These are phyloP conservation scores for Sutorius australiensis DNA, from an alignment of 768 basidiomycete species.

Conservation along the genomic window DNA sequence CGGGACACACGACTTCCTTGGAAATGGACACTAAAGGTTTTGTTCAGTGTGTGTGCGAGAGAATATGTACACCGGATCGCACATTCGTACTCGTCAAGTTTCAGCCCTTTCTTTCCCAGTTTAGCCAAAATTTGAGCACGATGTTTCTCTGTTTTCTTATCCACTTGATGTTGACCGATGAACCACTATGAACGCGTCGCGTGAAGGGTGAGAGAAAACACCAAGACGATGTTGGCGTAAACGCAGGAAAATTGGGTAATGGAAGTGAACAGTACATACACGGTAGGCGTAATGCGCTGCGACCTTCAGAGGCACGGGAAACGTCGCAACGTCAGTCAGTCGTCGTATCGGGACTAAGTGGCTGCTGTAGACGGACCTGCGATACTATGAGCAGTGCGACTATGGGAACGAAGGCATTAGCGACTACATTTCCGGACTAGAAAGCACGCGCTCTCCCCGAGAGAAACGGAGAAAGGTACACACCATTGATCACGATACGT, in stretches of 20 bases:
- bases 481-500: constrained; percentile 45
- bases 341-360: neutral
- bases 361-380: constrained; percentile 39
- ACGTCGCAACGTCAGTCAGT: constrained; percentile 1
- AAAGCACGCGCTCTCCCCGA: neutral
- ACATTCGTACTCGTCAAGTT: constrained; percentile 92
- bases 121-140: constrained; percentile 67
- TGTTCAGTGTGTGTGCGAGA: neutral
- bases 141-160: constrained; percentile 64
- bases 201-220: neutral
- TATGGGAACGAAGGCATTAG: constrained; percentile 22
- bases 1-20: constrained; percentile 88
- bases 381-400: constrained; percentile 50
- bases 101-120: constrained; percentile 66
- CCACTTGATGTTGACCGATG: constrained; percentile 47
- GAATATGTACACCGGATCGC: neutral
- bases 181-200: constrained; percentile 51
- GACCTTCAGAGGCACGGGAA: constrained; percentile 44
- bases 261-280: constrained; percentile 38
- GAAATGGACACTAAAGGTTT: constrained; percentile 67
- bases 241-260: neutral
- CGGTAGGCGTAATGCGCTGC: constrained; percentile 74
- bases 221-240: neutral
- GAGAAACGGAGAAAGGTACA: constrained; percentile 4
- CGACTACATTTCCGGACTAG: neutral